Conservation (phyloP, 1,139 yeast species). For the Kodamaea derodonti region DNA sequence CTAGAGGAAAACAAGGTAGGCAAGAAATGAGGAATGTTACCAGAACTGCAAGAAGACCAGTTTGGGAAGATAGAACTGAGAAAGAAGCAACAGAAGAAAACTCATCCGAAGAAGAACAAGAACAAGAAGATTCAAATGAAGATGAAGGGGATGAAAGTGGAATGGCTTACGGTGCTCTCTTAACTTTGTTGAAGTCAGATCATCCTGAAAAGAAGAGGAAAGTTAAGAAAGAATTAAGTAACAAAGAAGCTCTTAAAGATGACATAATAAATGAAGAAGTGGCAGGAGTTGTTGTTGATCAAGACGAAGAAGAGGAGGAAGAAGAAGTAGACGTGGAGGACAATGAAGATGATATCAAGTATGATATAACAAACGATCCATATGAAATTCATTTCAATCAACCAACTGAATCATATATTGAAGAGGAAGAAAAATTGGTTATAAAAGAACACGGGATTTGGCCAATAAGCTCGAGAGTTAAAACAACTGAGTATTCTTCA, state of each 20-base stretch:
- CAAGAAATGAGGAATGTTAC: slow-evolving; percentile 54
- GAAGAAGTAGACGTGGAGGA: slow-evolving; percentile 19
- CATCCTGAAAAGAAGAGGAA: slow-evolving; percentile 26
- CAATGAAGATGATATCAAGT: slow-evolving; percentile 25
- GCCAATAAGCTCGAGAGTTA: slow-evolving; percentile 16
- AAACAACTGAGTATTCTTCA: slow-evolving; percentile 20
- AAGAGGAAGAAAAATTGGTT: slow-evolving; percentile 23
- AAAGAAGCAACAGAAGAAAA: slow-evolving; percentile 7
- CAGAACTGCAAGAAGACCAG: slow-evolving; percentile 45
- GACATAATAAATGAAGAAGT: slow-evolving; percentile 32
- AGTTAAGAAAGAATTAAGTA: slow-evolving; percentile 10
- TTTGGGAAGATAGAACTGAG: background rate
- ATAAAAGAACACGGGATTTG: slow-evolving; percentile 22
- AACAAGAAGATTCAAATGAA: slow-evolving; percentile 13
- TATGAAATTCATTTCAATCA: slow-evolving; percentile 73
- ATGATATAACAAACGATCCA: slow-evolving; percentile 45
- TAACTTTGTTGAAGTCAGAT: slow-evolving; percentile 64
- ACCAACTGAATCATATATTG: slow-evolving; percentile 42
- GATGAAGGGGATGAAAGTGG: slow-evolving; percentile 26
- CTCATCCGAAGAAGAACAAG: slow-evolving; percentile 5
- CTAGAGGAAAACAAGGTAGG: slow-evolving; percentile 49
- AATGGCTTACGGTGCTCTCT: slow-evolving; percentile 70
- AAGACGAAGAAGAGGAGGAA: slow-evolving; percentile 31
- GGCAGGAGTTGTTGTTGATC: slow-evolving; percentile 17
- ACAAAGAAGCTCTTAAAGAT: slow-evolving; percentile 14